These are phyloP conservation scores for Ballota nigra DNA, from an alignment of 257 asterid species.

Conservation along the genomic window DNA sequence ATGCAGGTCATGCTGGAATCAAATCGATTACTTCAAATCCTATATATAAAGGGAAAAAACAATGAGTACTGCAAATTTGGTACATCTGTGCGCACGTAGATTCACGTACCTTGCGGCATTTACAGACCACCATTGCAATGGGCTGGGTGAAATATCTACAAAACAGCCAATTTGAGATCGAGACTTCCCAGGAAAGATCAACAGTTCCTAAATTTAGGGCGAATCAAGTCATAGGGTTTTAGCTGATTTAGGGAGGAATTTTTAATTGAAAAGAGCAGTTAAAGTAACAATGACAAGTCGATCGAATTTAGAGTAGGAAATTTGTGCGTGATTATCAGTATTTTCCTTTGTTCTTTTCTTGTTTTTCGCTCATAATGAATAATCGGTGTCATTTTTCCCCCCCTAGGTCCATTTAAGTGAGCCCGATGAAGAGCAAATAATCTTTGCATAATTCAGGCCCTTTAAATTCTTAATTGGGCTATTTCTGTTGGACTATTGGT, in stretches of 20 bases:
- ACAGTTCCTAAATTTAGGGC: not conserved
- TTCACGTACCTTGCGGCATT: conserved; percentile 83
- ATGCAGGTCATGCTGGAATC: not conserved
- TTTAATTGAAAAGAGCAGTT: not conserved
- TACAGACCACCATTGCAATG: conserved; percentile 89
- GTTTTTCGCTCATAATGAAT: not conserved
- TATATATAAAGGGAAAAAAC: not conserved
- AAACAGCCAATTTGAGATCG: conserved; percentile 38
- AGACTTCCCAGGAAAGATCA: conserved; percentile 9
- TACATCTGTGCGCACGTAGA: not conserved
- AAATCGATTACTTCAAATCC: conserved; percentile 8
- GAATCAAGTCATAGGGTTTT: conserved; percentile 19
- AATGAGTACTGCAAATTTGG: not conserved
- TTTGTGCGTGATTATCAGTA: not conserved
- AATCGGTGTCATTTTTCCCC: not conserved
- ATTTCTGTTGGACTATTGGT: not conserved
- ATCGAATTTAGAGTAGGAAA: conserved; percentile 10
- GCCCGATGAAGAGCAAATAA: not conserved
- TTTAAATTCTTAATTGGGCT: not conserved
- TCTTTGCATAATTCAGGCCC: no score
- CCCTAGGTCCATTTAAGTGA: not conserved
- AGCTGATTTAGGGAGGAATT: not conserved
- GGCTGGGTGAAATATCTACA: conserved; percentile 27
- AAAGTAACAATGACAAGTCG: not conserved
- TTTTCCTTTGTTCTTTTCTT: not conserved